Evolutionary conservation across 805 yeast species (phyloP).

Genomic region (Cyberlindnera maclurae): DNA sequence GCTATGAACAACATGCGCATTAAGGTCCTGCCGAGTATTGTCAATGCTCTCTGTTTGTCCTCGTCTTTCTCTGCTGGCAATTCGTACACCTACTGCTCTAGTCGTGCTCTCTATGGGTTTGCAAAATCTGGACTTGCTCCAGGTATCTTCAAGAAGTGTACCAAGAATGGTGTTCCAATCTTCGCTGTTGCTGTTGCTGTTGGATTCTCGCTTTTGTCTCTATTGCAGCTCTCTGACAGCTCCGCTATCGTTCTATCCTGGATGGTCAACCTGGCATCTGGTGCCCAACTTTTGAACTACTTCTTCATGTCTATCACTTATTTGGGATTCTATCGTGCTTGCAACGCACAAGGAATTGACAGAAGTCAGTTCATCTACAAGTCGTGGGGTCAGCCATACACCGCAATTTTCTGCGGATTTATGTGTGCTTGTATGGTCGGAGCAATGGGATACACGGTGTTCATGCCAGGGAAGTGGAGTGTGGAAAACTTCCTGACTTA

Average conservation of each 20-base stretch:
- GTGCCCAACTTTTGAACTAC: constrained; percentile 58
- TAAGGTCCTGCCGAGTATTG: constrained; percentile 40
- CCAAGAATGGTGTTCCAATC: constrained; percentile 65
- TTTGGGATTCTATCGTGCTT: constrained; percentile 56
- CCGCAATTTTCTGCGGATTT: constrained; percentile 42
- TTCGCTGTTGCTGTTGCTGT: constrained; percentile 50
- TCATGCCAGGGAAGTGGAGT: constrained; percentile 63
- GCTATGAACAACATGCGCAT: constrained; percentile 47
- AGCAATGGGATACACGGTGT: constrained; percentile 62
- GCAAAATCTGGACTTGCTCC: constrained; percentile 56
- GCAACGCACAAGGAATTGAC: constrained; percentile 42
- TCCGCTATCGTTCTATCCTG: constrained; percentile 60
- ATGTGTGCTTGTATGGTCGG: constrained; percentile 44
- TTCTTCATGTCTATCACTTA: constrained; percentile 52
- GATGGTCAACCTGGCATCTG: constrained; percentile 64
- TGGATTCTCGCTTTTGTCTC: constrained; percentile 58
- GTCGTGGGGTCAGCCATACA: constrained; percentile 55
- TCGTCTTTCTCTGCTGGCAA: constrained; percentile 51
- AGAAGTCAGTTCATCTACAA: constrained; percentile 36
- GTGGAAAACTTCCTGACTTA: constrained; percentile 56
- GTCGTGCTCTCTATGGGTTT: constrained; percentile 48
- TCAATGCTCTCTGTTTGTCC: constrained; percentile 45
- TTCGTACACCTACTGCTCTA: constrained; percentile 51
- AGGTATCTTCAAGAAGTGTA: constrained; percentile 38
- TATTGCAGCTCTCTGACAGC: constrained; percentile 51